Percentiles rank a stretch among this genome's conserved stretches.
phyloP scores from a whole-genome alignment of 495 filamentous ascomycete species.

The Ascobolus immersus region DNA sequence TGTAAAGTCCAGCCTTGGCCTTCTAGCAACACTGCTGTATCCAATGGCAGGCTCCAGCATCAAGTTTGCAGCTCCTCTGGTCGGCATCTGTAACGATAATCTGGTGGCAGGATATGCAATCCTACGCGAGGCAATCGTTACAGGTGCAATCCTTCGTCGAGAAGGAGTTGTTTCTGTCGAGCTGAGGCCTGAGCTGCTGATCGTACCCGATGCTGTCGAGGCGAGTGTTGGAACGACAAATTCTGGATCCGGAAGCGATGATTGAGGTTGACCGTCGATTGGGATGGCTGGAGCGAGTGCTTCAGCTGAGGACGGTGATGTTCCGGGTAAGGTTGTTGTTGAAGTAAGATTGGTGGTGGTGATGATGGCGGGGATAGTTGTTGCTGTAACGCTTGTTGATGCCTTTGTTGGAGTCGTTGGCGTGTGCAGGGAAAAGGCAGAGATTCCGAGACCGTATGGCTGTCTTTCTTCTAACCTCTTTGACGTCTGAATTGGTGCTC shows the following conservation, averaged over 20 bases:
- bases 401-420: not conserved
- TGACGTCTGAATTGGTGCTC: slow-evolving; percentile 1
- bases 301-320: no score
- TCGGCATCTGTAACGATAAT: slow-evolving; percentile 15
- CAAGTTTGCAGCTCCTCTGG: slow-evolving; percentile 12
- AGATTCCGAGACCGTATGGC: not conserved
- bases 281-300: not conserved
- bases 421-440: not conserved
- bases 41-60: slow-evolving; percentile 14
- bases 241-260: not conserved
- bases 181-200: slow-evolving; percentile 2
- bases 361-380: not conserved
- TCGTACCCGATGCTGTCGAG: not conserved
- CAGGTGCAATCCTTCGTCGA: slow-evolving; percentile 5
- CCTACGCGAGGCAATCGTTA: slow-evolving; percentile 13
- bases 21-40: slow-evolving; percentile 13
- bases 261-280: not conserved
- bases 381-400: not conserved
- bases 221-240: not conserved
- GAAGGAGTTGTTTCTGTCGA: slow-evolving; percentile 4
- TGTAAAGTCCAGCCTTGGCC: slow-evolving; percentile 15
- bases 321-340: no score
- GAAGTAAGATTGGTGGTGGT: no score
- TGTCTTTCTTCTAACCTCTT: not conserved
- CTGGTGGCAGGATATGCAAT: slow-evolving; percentile 12